Evolutionary conservation across 2,329 filamentous ascomycete species (phyloP), one percentile per base, ranked within the genome.

Genomic region (Sporothrix pseudoabietina): DNA sequence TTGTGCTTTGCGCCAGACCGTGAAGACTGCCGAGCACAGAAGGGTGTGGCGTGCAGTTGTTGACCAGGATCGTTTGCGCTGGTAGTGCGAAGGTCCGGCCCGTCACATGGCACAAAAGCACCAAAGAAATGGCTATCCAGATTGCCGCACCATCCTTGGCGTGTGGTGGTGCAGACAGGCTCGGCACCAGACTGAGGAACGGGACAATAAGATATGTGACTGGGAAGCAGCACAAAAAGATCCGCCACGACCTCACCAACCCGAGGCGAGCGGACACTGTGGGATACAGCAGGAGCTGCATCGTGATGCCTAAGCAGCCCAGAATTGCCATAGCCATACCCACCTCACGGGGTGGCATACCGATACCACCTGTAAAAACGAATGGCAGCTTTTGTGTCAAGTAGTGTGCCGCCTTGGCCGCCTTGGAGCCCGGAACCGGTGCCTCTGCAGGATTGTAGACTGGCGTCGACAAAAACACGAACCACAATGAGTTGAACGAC

Each of bases 301-400:
- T 84, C 0, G 85, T 82, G 52, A 96, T 91, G n/a, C 93, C 93
- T 59, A 95, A 89, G 68, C 88, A 82, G 9, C 93, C 93, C 19
- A 96, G 86, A 70, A 92, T 90, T 2, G 92, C 90, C 83, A 94
- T 94, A 4, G 92, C 91, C 59, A 92, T 82, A n/a, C 93, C 93
- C 44, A 96, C 91, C 2, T 88, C 87, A 0, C 87, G 85, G 0
- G 92, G 90, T 0, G 88, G 87, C 71, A 96, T 86, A n/a, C 92
- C 92, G 0, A 96, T 84, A 1, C 93, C 93, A 39, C 93, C 92
- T 0, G 90, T 89, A 78, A 94, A 94, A 75, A 86, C 81, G 78
- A 91, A 88, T 0, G 89, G 85, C 73, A 87, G 81, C 75, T 80
- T 76, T 72, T 83, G 80, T 1, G 75, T 75, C n/a, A 80, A 77